Conservation (phyloP, 805 yeast species). For the Saturnispora serradocipensis region DNA sequence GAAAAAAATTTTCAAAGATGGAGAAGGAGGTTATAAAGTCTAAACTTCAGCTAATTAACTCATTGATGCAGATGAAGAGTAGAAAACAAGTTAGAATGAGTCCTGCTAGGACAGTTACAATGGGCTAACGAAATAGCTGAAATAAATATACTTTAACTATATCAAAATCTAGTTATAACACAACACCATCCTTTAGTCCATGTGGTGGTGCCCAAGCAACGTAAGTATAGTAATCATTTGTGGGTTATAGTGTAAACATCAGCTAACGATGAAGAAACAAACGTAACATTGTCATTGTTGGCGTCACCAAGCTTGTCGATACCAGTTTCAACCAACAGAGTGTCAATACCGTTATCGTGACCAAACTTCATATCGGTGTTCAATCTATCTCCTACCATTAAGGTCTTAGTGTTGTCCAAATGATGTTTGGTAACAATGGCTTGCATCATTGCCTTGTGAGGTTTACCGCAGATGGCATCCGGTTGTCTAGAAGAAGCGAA, state of each 20-base stretch:
- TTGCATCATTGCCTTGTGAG: slow-evolving; percentile 82
- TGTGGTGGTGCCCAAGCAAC: too few species aligned
- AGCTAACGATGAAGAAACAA: slow-evolving; percentile 65
- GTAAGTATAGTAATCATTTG: background rate
- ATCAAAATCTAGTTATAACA: background rate
- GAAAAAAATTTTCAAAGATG: background rate
- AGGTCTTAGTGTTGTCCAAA: slow-evolving; percentile 49
- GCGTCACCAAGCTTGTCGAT: slow-evolving; percentile 59
- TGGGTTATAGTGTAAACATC: slow-evolving; percentile 49
- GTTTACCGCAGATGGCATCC: slow-evolving; percentile 75
- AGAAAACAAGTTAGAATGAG: too few species aligned
- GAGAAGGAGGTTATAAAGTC: background rate
- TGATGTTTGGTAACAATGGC: slow-evolving; percentile 64
- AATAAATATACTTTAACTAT: background rate
- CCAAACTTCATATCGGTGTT: slow-evolving; percentile 96
- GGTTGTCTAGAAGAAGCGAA: slow-evolving; percentile 76
- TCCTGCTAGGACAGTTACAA: too few species aligned
- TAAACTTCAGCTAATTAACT: background rate
- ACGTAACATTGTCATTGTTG: slow-evolving; percentile 29
- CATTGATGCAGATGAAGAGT: too few species aligned
- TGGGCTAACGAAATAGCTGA: background rate
- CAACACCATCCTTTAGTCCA: too few species aligned
- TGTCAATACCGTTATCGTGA: slow-evolving; percentile 73
- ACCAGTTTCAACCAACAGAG: slow-evolving; percentile 84
- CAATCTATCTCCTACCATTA: slow-evolving; percentile 93